phyloP scores from a whole-genome alignment of 352 stramenopile genomes.

The Pythium vanterpoolii region DNA sequence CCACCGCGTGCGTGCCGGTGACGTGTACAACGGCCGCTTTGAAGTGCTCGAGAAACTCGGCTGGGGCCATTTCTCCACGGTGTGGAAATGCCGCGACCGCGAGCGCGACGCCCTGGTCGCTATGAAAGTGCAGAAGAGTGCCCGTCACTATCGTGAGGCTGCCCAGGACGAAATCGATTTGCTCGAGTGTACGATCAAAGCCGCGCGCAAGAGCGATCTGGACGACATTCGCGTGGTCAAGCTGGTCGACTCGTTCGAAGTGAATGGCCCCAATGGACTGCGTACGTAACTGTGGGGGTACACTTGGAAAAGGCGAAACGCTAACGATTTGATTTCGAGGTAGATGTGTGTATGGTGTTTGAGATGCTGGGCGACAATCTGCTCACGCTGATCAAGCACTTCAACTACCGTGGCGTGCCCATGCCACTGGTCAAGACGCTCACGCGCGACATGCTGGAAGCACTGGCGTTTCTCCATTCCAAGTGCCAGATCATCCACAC shows the following conservation, averaged over 20 bases:
- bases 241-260: constrained; percentile 95
- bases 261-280: constrained; percentile 93
- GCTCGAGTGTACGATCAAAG: constrained; percentile 88
- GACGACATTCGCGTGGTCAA: constrained; percentile 53
- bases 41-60: constrained; percentile 98
- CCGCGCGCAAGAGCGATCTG: constrained; percentile 31
- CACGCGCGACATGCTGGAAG: constrained; percentile 93
- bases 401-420: constrained; percentile 98
- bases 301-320: background rate
- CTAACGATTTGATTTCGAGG: background rate
- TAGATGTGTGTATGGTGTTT: constrained; percentile 98
- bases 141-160: constrained; percentile 97
- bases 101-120: constrained; percentile 87
- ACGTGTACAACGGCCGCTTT: constrained; percentile 93
- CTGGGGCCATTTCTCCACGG: constrained; percentile 99
- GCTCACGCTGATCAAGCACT: constrained; percentile 98
- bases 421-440: constrained; percentile 94
- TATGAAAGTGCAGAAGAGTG: constrained; percentile 98
- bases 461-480: constrained; percentile 96
- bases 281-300: too few species aligned
- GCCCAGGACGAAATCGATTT: constrained; percentile 98
- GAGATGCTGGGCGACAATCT: constrained; percentile 99
- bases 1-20: constrained; percentile 92
- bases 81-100: constrained; percentile 97
- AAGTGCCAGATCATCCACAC: constrained; percentile 99